Evolutionary conservation across 306 rosid genomes (phyloP), one percentile per base, ranked within the genome.

Genomic region (Quercus glauca): DNA sequence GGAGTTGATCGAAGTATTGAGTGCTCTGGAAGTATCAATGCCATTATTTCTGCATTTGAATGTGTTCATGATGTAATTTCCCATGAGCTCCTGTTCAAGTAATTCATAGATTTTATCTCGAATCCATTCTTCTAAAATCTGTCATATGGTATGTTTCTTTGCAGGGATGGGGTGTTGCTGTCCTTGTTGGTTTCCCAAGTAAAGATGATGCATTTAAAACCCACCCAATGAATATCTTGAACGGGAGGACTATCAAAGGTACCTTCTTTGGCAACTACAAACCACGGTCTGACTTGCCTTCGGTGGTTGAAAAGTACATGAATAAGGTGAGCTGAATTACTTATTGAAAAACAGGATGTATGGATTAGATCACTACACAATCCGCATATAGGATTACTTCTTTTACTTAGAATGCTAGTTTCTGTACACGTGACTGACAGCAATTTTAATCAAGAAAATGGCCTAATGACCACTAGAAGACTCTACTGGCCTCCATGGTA

Each of bases 141-240:
- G 12, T 71, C 76, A 29, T 0, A 65, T 23, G 14, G 17, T 12
- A 49, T 49, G 53, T 49, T 49, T 49, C 5, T 0, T 49, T 3
- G 41, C 84, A 93, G 98, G 98, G 98, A 14, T 93, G 98, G 98
- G 98, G 97, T 52, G 89, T 90, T 74, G 98, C 97, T 37, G 98
- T 93, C 6, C 93, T 93, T 2, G 98, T 93, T 43, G 98, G 95
- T 29, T 92, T 93, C 57, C 97, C 95, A 35, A 93, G 2, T 79
- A 93, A 87, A 84, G 95, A 93, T 68, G 97, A 90, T 77, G 91
- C 91, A 26, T 93, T 93, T 86, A 89, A 87, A 76, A 93, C 98
- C 69, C 89, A 90, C 76, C 95, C 94, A 13, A 0, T 91, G 86
- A 91, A 93, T 73, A 79, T 93, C 79, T 76, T 93, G 84, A 85